A percentile compares a stretch with the other conserved stretches of the same genome.
These are phyloP conservation scores for Liriodendron chinense DNA, from an alignment of 164 flowering plant genomes.

Conservation along the genomic window DNA sequence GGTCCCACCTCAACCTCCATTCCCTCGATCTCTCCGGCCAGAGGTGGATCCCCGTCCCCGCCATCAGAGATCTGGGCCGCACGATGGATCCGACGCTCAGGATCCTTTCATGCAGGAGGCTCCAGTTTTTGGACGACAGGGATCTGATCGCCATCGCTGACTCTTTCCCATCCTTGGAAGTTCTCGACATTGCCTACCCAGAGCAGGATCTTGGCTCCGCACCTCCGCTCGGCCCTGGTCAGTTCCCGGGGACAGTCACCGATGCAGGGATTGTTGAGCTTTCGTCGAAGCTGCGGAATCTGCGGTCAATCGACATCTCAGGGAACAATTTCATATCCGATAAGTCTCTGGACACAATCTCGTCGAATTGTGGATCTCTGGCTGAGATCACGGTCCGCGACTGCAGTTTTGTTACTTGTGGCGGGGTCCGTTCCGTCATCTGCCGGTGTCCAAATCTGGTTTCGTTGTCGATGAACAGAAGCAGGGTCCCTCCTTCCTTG, in stretches of 20 bases:
- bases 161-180: conserved; percentile 42
- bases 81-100: conserved; percentile 25
- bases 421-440: conserved; percentile 29
- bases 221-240: not conserved
- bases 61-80: conserved; percentile 26
- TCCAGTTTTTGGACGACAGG: conserved; percentile 19
- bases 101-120: conserved; percentile 32
- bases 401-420: conserved; percentile 38
- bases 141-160: conserved; percentile 36
- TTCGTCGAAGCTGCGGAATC: conserved; percentile 26
- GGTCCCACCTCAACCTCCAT: conserved; percentile 26
- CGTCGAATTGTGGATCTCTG: conserved; percentile 31
- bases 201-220: not conserved
- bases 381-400: conserved; percentile 29
- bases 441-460: conserved; percentile 25
- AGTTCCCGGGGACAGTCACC: conserved; percentile 19
- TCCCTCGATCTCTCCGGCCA: conserved; percentile 44
- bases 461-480: conserved; percentile 26
- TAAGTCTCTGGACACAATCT: conserved; percentile 30
- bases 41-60: conserved; percentile 24
- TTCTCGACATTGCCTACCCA: conserved; percentile 53
- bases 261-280: conserved; percentile 40
- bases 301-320: conserved; percentile 42
- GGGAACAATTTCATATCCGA: conserved; percentile 49
- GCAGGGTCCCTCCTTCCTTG: conserved; percentile 9